Evolutionary conservation across 2,329 filamentous ascomycete species (phyloP).

Genomic region (Hawksworthiomyces lignivorus): DNA sequence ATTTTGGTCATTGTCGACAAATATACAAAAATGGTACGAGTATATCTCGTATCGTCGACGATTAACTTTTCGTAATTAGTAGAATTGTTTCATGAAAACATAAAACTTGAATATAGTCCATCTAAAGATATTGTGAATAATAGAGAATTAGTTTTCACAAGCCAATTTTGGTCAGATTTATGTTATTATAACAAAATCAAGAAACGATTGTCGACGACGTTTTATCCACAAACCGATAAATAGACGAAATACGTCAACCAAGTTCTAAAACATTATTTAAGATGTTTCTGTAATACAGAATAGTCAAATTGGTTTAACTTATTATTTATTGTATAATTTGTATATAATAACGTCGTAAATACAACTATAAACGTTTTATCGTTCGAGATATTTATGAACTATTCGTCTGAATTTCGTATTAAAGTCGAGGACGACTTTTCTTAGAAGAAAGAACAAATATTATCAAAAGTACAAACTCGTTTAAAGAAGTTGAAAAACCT

Average conservation of each 20-base stretch:
- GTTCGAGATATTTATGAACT: neutral
- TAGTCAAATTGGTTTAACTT: constrained; percentile 2
- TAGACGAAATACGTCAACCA: neutral
- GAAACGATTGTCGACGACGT: no score
- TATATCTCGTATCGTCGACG: no score
- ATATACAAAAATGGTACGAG: no score
- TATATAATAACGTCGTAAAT: neutral
- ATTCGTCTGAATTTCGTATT: neutral
- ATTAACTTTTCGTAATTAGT: no score
- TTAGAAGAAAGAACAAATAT: neutral
- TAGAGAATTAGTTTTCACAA: constrained; percentile 9
- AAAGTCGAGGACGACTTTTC: neutral
- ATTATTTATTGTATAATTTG: constrained; percentile 9
- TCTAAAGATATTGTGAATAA: constrained; percentile 9
- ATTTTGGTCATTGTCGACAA: no score
- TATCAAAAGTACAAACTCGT: neutral
- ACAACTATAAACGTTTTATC: neutral
- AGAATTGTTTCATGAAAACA: no score
- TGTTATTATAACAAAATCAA: constrained; percentile 8
- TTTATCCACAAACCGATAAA: no score
- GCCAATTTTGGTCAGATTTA: constrained; percentile 9
- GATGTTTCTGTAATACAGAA: no score
- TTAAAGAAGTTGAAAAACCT: neutral
- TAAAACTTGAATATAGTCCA: neutral
- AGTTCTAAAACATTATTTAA: no score